Conservation (phyloP, 2,329 filamentous ascomycete species). For the Geosmithia flava region DNA sequence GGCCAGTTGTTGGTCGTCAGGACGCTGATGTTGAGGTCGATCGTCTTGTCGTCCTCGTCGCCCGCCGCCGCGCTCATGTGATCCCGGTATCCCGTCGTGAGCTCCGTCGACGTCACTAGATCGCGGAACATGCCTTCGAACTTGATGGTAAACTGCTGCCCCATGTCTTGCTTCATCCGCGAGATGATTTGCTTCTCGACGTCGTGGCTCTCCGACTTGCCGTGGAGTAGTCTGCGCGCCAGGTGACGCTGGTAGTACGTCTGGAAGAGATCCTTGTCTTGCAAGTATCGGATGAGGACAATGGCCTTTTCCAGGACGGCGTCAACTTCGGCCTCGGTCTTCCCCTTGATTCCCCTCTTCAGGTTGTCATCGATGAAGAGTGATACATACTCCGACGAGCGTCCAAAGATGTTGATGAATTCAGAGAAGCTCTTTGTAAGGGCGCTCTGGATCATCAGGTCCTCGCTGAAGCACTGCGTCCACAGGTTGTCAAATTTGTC, state of each 20-base stretch:
- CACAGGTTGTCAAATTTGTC: conserved; percentile 80
- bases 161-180: conserved; percentile 93
- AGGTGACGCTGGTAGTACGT: conserved; percentile 97
- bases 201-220: conserved; percentile 81
- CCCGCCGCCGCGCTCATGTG: conserved; percentile 43
- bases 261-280: conserved; percentile 91
- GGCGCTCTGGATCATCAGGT: conserved; percentile 67
- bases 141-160: conserved; percentile 85
- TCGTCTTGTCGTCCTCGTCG: conserved; percentile 33
- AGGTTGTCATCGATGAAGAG: conserved; percentile 95
- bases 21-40: conserved; percentile 75
- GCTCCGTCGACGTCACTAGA: conserved; percentile 75
- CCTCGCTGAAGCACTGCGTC: conserved; percentile 57
- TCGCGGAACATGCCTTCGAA: conserved; percentile 98
- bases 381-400: conserved; percentile 85
- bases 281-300: conserved; percentile 72
- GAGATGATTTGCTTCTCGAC: conserved; percentile 93
- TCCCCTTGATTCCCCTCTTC: conserved; percentile 86
- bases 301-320: conserved; percentile 79
- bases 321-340: conserved; percentile 82
- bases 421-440: conserved; percentile 80
- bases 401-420: conserved; percentile 83
- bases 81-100: conserved; percentile 64
- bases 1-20: conserved; percentile 95
- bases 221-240: conserved; percentile 73